These are phyloP conservation scores for Moniliophthora roreri DNA, from an alignment of 1,284 basidiomycete genomes.

Conservation along the genomic window DNA sequence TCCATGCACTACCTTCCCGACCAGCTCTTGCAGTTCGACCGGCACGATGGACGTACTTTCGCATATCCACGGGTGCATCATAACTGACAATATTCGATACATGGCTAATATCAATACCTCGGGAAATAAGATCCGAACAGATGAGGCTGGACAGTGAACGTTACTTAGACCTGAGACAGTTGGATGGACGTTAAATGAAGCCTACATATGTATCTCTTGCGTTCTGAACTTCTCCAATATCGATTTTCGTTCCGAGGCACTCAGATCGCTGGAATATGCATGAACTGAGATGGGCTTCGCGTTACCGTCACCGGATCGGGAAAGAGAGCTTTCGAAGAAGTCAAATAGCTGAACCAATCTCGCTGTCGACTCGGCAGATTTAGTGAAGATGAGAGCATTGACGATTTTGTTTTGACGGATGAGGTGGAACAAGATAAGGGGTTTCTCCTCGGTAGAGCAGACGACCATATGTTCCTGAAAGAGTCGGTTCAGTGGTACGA, in stretches of 20 bases:
- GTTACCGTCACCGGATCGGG: slow-evolving; percentile 18
- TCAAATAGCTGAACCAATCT: slow-evolving; percentile 83
- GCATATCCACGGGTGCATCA: slow-evolving; percentile 94
- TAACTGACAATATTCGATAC: slow-evolving; percentile 94
- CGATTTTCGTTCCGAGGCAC: slow-evolving; percentile 67
- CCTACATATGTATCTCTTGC: slow-evolving; percentile 81
- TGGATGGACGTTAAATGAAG: slow-evolving; percentile 14
- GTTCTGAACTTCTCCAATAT: slow-evolving; percentile 83
- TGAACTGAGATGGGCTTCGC: slow-evolving; percentile 45
- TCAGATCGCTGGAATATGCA: slow-evolving; percentile 89
- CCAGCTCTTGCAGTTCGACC: slow-evolving; percentile 95
- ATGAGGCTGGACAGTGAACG: slow-evolving; percentile 60
- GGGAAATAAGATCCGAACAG: slow-evolving; percentile 93
- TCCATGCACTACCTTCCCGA: slow-evolving; percentile 86
- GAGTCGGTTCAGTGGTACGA: slow-evolving; percentile 3
- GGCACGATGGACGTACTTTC: slow-evolving; percentile 96
- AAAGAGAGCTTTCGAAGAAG: slow-evolving; percentile 70
- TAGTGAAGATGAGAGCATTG: slow-evolving; percentile 92
- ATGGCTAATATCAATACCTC: slow-evolving; percentile 94
- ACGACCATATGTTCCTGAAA: slow-evolving; percentile 86
- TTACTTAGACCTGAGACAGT: slow-evolving; percentile 2
- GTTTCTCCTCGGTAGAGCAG: slow-evolving; percentile 80
- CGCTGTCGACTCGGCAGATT: slow-evolving; percentile 88
- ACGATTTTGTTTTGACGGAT: slow-evolving; percentile 60
- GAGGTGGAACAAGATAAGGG: slow-evolving; percentile 87